Percentiles rank a stretch among this genome's conserved stretches.
These are phyloP conservation scores for Urostyla sp. DNA, from an alignment of 73 alveolate genomes.

Conservation along the genomic window DNA sequence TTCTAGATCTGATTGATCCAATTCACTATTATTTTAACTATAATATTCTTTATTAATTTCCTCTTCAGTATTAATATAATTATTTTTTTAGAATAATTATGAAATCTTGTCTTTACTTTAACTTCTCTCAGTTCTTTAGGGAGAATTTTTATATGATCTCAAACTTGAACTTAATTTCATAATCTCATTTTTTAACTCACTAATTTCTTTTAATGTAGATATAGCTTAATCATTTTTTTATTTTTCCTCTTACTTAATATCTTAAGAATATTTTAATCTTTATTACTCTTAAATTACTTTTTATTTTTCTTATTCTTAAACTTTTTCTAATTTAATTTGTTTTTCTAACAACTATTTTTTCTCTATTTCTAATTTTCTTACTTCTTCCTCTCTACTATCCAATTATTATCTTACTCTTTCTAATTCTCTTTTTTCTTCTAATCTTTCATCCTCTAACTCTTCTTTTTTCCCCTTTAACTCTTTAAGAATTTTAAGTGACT, in stretches of 20 bases:
- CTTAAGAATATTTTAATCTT: background rate
- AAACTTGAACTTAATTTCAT: slow-evolving; percentile 36
- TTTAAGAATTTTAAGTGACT: slow-evolving; percentile 63
- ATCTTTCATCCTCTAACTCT: slow-evolving; percentile 11
- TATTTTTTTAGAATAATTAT: background rate
- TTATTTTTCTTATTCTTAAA: slow-evolving; percentile 12
- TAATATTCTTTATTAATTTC: background rate
- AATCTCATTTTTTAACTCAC: slow-evolving; percentile 52
- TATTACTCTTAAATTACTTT: background rate
- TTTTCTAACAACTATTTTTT: slow-evolving; percentile 2
- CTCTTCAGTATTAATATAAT: background rate
- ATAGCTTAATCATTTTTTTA: background rate
- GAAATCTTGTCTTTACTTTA: background rate
- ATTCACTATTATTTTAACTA: too few species aligned
- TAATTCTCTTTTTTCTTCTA: slow-evolving; percentile 10
- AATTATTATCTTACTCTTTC: slow-evolving; percentile 6
- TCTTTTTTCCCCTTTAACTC: slow-evolving; percentile 21
- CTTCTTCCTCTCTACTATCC: slow-evolving; percentile 6
- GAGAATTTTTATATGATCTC: background rate
- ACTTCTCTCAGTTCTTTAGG: background rate
- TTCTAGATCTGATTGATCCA: slow-evolving; percentile 27
- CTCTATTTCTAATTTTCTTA: background rate
- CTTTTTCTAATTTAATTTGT: background rate
- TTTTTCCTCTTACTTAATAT: background rate
- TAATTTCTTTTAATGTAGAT: slow-evolving; percentile 36